Conservation (phyloP, 306 rosid species). For the Biancaea sappan region DNA sequence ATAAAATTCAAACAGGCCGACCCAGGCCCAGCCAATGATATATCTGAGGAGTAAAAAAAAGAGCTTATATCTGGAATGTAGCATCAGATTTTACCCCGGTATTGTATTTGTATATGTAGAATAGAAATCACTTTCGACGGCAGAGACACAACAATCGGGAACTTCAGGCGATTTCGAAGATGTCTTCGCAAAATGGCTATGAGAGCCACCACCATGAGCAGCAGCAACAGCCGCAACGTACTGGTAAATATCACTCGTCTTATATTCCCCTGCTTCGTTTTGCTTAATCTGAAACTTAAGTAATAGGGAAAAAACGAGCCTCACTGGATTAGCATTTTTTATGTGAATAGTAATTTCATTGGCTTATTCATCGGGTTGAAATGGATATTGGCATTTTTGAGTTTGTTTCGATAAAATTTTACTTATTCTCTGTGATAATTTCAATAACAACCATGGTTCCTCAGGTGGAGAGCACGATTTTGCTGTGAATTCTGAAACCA, state of each 20-base stretch:
- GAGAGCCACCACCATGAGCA: constrained; percentile 27
- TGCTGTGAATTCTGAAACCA: constrained; percentile 2
- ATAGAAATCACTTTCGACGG: not conserved
- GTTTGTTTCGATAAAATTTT: not conserved
- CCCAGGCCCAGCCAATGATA: too few species aligned
- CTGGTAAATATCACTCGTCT: not conserved
- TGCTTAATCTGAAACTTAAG: not conserved
- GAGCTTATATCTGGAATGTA: too few species aligned
- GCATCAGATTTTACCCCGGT: too few species aligned
- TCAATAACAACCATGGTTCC: not conserved
- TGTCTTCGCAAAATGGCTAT: constrained; percentile 40
- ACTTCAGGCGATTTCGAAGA: constrained; percentile 18
- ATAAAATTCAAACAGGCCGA: too few species aligned
- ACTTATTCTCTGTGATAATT: not conserved
- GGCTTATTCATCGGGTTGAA: not conserved
- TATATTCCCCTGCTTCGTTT: not conserved
- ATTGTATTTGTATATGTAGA: not conserved
- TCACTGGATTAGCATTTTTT: not conserved
- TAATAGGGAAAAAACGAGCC: not conserved
- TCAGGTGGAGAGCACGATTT: constrained; percentile 36
- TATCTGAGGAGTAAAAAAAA: too few species aligned
- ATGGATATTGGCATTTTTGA: not conserved
- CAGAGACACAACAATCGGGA: constrained; percentile 17
- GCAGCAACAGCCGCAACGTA: constrained; percentile 27
- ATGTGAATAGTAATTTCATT: not conserved